phyloP scores from a whole-genome alignment of 495 filamentous ascomycete genomes.

The Aspergillus taichungensis region DNA sequence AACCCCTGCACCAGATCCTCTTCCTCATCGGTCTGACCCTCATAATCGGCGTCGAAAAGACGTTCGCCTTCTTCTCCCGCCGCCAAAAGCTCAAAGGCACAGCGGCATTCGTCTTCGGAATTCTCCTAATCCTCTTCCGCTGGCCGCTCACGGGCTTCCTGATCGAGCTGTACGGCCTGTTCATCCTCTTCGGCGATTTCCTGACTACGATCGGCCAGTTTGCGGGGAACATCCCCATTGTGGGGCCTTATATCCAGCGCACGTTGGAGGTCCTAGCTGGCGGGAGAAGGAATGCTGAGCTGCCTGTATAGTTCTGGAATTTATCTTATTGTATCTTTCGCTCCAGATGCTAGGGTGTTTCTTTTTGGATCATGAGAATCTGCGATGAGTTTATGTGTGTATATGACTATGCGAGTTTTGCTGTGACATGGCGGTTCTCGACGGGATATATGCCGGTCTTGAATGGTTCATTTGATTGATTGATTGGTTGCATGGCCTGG shows the following conservation, averaged over 20 bases:
- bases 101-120: conserved; percentile 77
- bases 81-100: conserved; percentile 88
- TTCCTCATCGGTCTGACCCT: conserved; percentile 93
- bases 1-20: conserved; percentile 58
- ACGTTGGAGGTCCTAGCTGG: conserved; percentile 56
- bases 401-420: too few relatives aligned
- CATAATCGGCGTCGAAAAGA: conserved; percentile 90
- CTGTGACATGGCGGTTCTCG: too few relatives aligned
- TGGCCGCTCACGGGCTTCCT: conserved; percentile 87
- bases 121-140: conserved; percentile 73
- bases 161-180: conserved; percentile 85
- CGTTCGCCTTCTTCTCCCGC: conserved; percentile 84
- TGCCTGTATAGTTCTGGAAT: conserved; percentile 48
- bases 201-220: conserved; percentile 86
- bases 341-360: not conserved
- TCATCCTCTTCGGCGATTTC: conserved; percentile 93
- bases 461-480: too few relatives aligned
- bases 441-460: too few relatives aligned
- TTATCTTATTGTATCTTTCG: too few relatives aligned
- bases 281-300: conserved; percentile 60
- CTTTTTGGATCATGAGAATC: too few relatives aligned
- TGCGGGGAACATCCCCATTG: conserved; percentile 71
- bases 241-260: conserved; percentile 73
- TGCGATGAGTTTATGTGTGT: not conserved
- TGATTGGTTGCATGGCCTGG: too few relatives aligned